A percentile compares a stretch with the other conserved stretches of the same genome.
Conservation (phyloP, 2,329 filamentous ascomycete species). For the Apiospora saccharicola region DNA sequence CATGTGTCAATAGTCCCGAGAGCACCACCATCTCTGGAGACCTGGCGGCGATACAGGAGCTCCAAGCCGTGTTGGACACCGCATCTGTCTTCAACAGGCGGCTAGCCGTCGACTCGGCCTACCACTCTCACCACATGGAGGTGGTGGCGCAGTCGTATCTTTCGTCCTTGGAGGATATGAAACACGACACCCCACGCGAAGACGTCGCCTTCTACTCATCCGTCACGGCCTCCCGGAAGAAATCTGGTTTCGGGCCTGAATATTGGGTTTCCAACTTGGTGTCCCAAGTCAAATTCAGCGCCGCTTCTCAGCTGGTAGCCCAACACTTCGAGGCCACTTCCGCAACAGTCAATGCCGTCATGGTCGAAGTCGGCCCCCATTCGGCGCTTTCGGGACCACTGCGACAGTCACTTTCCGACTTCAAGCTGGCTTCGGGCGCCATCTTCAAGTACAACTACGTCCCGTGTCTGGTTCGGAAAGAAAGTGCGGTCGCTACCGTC, state of each 20-base stretch:
- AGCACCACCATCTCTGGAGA: slow-evolving; percentile 1
- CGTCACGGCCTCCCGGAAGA: slow-evolving; percentile 23
- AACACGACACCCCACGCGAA: not conserved
- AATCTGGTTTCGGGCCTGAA: slow-evolving; percentile 32
- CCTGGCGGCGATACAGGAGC: slow-evolving; percentile 31
- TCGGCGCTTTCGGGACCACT: slow-evolving; percentile 17
- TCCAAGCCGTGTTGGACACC: not conserved
- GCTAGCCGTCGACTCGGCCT: slow-evolving; percentile 36
- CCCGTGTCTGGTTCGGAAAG: not conserved
- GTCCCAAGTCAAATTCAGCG: not conserved
- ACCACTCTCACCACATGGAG: slow-evolving; percentile 38
- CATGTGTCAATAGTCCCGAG: slow-evolving; percentile 16
- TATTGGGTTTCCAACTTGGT: slow-evolving; percentile 31
- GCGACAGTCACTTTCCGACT: not conserved
- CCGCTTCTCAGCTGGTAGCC: not conserved
- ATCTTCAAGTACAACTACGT: not conserved
- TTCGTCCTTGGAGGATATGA: not conserved
- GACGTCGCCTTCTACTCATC: slow-evolving; percentile 8
- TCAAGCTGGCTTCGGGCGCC: not conserved
- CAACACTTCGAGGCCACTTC: not conserved
- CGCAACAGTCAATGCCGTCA: not conserved
- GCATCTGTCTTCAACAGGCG: slow-evolving; percentile 34
- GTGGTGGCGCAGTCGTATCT: slow-evolving; percentile 36
- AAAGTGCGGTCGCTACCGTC: slow-evolving; percentile 31
- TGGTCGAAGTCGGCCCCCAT: slow-evolving; percentile 7